phyloP scores from a whole-genome alignment of 2,329 filamentous ascomycete genomes.

The Pseudogymnoascus sp. region DNA sequence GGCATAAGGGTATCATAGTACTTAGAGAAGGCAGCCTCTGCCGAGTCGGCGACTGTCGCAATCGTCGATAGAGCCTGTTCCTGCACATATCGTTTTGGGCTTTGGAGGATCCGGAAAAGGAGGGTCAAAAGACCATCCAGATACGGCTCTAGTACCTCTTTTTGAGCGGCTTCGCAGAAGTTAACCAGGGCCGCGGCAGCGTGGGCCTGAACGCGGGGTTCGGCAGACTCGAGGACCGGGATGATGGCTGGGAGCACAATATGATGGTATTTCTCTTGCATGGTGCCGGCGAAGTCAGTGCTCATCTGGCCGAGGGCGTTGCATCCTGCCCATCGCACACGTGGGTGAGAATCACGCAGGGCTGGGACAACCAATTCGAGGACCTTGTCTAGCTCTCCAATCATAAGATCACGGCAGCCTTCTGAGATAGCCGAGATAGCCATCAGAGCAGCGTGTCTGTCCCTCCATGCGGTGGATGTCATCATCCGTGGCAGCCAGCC shows the following conservation, averaged over 20 bases:
- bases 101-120: conserved; percentile 79
- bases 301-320: conserved; percentile 99
- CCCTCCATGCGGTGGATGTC: conserved; percentile 87
- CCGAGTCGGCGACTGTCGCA: conserved; percentile 96
- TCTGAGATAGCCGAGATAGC: conserved; percentile 98
- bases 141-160: conserved; percentile 83
- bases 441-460: conserved; percentile 95
- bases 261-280: conserved; percentile 93
- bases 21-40: conserved; percentile 86
- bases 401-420: conserved; percentile 91
- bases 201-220: conserved; percentile 92
- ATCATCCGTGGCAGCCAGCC: conserved; percentile 98
- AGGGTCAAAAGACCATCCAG: conserved; percentile 79
- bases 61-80: conserved; percentile 97
- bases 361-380: conserved; percentile 90
- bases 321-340: conserved; percentile 94
- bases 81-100: conserved; percentile 90
- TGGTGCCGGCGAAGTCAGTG: conserved; percentile 94
- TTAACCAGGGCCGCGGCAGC: conserved; percentile 97
- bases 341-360: conserved; percentile 79
- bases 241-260: conserved; percentile 84
- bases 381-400: conserved; percentile 87
- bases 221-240: conserved; percentile 79
- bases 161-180: conserved; percentile 97
- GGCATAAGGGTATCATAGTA: conserved; percentile 98